These are phyloP conservation scores for Schoenoplectus tabernaemontani DNA, from an alignment of 202 grass and related monocot genomes.

Conservation along the genomic window DNA sequence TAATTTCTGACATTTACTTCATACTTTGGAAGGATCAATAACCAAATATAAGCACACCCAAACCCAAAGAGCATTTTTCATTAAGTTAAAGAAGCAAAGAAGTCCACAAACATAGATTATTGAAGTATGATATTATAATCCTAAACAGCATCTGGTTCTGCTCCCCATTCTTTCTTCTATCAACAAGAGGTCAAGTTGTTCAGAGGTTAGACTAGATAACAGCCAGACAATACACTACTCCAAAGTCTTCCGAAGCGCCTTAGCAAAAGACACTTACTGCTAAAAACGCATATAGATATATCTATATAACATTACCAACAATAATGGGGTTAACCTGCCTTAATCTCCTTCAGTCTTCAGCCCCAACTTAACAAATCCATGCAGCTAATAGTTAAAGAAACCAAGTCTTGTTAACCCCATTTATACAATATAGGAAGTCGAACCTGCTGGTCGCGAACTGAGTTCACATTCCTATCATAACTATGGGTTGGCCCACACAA, in stretches of 20 bases:
- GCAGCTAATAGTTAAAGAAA: slow-evolving; percentile 17
- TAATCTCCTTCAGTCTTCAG: not conserved
- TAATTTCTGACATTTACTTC: not conserved
- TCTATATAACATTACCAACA: slow-evolving; percentile 8
- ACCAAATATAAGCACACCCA: slow-evolving; percentile 35
- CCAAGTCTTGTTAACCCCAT: slow-evolving; percentile 21
- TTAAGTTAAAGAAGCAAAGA: slow-evolving; percentile 41
- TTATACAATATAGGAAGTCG: slow-evolving; percentile 15
- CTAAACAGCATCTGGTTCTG: slow-evolving; percentile 80
- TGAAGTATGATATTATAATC: slow-evolving; percentile 40
- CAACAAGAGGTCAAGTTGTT: slow-evolving; percentile 55
- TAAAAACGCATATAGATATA: slow-evolving; percentile 30
- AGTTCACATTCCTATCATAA: not conserved
- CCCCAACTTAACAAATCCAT: slow-evolving; percentile 7
- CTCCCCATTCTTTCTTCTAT: slow-evolving; percentile 59
- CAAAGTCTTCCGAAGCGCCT: slow-evolving; percentile 38
- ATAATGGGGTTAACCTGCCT: not conserved
- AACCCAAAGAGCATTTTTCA: slow-evolving; percentile 33
- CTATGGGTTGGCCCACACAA: slow-evolving; percentile 50
- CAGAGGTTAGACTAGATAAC: slow-evolving; percentile 22
- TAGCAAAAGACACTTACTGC: slow-evolving; percentile 29
- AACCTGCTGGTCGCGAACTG: not conserved
- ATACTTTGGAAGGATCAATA: slow-evolving; percentile 23
- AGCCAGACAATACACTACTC: slow-evolving; percentile 61
- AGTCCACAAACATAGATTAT: slow-evolving; percentile 64